Evolutionary conservation across 352 stramenopile genomes (phyloP).

Genomic region (Pythium phragmitis): DNA sequence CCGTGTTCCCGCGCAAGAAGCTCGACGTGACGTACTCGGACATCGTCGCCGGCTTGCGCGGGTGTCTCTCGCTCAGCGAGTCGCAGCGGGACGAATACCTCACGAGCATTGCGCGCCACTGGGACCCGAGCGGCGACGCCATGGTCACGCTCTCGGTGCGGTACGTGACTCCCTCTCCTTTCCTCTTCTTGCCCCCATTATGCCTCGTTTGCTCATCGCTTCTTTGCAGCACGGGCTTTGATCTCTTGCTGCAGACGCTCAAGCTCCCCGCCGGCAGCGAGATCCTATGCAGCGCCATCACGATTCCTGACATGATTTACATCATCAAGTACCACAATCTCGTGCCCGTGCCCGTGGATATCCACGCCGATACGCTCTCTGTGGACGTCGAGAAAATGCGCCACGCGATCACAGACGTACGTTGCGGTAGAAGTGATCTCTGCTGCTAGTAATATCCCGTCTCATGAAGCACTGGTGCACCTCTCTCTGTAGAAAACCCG

Average conservation of each 20-base stretch:
- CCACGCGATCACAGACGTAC: constrained; percentile 42
- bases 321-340: constrained; percentile 70
- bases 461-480: not conserved
- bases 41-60: constrained; percentile 50
- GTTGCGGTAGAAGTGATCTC: not conserved
- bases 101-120: constrained; percentile 46
- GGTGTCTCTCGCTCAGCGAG: constrained; percentile 59
- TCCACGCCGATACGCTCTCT: constrained; percentile 61
- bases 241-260: constrained; percentile 75
- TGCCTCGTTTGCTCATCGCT: not conserved
- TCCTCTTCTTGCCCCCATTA: not conserved
- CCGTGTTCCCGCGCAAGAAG: constrained; percentile 81
- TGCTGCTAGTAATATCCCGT: not conserved
- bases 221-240: constrained; percentile 66
- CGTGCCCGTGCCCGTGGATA: constrained; percentile 71
- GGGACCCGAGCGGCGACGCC: constrained; percentile 54
- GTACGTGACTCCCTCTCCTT: constrained; percentile 27
- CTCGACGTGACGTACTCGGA: constrained; percentile 78
- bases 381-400: constrained; percentile 53
- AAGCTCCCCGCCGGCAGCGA: constrained; percentile 64
- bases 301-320: constrained; percentile 87
- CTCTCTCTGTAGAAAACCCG: constrained; percentile 45
- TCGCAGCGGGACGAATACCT: constrained; percentile 53
- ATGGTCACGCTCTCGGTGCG: constrained; percentile 76
- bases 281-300: constrained; percentile 81